phyloP scores from a whole-genome alignment of 2,329 filamentous ascomycete genomes.

The Acephala macrosclerotiorum region DNA sequence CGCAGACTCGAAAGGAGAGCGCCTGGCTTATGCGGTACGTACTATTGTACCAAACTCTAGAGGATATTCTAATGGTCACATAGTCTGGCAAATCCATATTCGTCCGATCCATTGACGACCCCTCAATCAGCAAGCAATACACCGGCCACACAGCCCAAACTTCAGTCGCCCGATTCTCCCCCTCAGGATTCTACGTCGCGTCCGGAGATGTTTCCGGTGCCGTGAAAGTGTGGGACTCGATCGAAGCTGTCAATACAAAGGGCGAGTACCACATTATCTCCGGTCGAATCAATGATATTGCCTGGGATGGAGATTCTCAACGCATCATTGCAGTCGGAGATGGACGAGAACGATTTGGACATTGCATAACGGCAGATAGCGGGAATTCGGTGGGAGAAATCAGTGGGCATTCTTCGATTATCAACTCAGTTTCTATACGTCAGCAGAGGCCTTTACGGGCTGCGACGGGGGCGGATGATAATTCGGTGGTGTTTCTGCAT shows the following conservation, averaged over 20 bases:
- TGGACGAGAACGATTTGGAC: slow-evolving; percentile 90
- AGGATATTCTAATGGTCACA: slow-evolving; percentile 22
- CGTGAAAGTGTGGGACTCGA: slow-evolving; percentile 92
- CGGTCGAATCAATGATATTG: slow-evolving; percentile 93
- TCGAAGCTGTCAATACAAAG: slow-evolving; percentile 84
- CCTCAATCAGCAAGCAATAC: slow-evolving; percentile 86
- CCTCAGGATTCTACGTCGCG: slow-evolving; percentile 93
- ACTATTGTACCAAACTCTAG: slow-evolving; percentile 6
- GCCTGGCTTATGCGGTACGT: slow-evolving; percentile 89
- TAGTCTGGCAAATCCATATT: slow-evolving; percentile 97
- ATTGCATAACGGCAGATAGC: slow-evolving; percentile 93
- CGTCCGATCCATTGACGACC: slow-evolving; percentile 91
- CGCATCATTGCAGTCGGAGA: slow-evolving; percentile 96
- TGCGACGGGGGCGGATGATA: slow-evolving; percentile 90
- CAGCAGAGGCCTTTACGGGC: slow-evolving; percentile 90
- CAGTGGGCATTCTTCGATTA: slow-evolving; percentile 85
- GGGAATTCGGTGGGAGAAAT: slow-evolving; percentile 97
- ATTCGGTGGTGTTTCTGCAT: slow-evolving; percentile 88
- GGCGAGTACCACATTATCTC: slow-evolving; percentile 93
- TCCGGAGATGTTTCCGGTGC: slow-evolving; percentile 86
- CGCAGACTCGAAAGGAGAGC: slow-evolving; percentile 86
- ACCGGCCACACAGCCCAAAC: slow-evolving; percentile 88
- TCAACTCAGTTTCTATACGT: slow-evolving; percentile 91
- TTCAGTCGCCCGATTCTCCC: slow-evolving; percentile 92
- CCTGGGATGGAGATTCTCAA: slow-evolving; percentile 97